Evolutionary conservation across 1,284 basidiomycete species (phyloP), one percentile per base, ranked within the genome.

Genomic region (Fistulina hepatica): DNA sequence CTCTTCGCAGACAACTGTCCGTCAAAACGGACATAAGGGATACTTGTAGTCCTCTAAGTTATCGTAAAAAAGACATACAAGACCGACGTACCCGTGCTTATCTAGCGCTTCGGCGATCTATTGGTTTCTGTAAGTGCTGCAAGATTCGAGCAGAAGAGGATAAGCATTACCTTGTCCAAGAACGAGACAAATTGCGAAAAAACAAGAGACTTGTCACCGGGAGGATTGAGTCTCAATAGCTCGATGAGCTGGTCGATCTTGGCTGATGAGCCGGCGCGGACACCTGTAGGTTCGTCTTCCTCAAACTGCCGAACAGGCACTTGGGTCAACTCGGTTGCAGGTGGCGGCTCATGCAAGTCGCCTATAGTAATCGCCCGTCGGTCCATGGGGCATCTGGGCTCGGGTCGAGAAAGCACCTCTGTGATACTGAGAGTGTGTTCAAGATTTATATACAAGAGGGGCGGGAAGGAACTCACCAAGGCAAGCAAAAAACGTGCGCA

Each of bases 171-270:
- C 63, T 82, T 80, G 57, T 86, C 81, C 42, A 90, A 57, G 58
- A 88, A 90, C 3, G 76, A 73, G 2, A 86, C 91, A 50, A 90
- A 91, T 49, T 89, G 85, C 3, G 81, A 85, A 50, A 90, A 90
- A 1, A 89, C 82, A 1, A 91, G 62, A 2, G 80, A 81, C 56
- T 91, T 91, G 47, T 88, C 82, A 5, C 65, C 69, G 3, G 51
- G 45, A 0, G 82, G 80, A 9, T 77, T 83, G 11, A 86, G 57
- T 43, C 71, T 64, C 34, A 92, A 64, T 34, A 90, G 68, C 35
- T 80, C 69, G 20, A 89, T 55, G 11, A 91, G 63, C 50, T 89
- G 84, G 34, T 82, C 75, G 36, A 90, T 81, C 59, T 92, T 92
- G 8, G 84, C 81, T 11, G 88, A 90, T 8, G 81, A 74, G 2